phyloP scores from a whole-genome alignment of 2,329 filamentous ascomycete genomes.

The Lojkania enalia region DNA sequence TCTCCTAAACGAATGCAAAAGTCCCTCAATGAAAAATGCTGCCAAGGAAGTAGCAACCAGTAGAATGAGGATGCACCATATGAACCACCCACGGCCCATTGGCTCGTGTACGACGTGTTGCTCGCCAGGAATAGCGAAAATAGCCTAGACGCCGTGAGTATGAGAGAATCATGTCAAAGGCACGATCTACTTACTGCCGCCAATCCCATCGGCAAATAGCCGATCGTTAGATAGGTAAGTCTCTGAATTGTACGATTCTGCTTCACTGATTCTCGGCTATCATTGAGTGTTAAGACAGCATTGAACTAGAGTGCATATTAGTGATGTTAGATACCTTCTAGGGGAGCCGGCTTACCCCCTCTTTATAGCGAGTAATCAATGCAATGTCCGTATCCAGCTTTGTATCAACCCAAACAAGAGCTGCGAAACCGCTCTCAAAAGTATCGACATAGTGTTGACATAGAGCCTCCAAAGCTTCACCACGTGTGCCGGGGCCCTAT shows the following conservation, averaged over 20 bases:
- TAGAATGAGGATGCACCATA: background rate
- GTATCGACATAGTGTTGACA: background rate
- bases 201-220: conserved; percentile 2
- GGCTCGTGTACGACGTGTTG: background rate
- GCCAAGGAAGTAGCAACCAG: background rate
- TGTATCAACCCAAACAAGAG: background rate
- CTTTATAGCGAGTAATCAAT: background rate
- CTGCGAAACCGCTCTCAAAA: background rate
- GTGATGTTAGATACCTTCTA: background rate
- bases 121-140: conserved; percentile 2
- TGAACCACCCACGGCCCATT: conserved; percentile 3
- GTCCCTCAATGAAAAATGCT: too few species aligned
- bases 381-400: conserved; percentile 1
- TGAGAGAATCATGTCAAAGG: too few species aligned
- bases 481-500: conserved; percentile 1
- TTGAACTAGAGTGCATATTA: background rate
- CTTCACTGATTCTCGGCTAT: background rate
- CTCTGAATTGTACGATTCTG: conserved; percentile 1
- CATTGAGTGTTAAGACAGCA: background rate
- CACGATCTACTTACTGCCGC: background rate
- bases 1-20: too few species aligned
- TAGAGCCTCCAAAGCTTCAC: conserved; percentile 1
- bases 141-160: background rate
- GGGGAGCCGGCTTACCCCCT: background rate
- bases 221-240: conserved; percentile 3